A percentile compares a stretch with the other conserved stretches of the same genome.
Conservation (phyloP, 2,329 filamentous ascomycete genomes). For the Aspergillus tanneri region DNA sequence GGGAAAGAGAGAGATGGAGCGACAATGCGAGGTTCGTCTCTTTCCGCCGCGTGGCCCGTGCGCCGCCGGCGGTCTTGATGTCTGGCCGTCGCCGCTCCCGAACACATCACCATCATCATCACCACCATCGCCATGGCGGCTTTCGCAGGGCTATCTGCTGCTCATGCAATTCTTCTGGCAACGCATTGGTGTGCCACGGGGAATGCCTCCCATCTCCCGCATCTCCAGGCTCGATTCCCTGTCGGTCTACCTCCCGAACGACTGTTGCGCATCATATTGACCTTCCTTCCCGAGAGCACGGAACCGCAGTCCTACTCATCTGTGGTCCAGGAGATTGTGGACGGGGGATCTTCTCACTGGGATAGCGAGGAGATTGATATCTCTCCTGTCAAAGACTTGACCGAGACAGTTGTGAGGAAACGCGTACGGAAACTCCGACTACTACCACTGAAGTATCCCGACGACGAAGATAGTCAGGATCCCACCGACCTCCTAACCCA, state of each 20-base stretch:
- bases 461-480: constrained; percentile 45
- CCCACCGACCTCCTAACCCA: constrained; percentile 51
- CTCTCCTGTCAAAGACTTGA: constrained; percentile 49
- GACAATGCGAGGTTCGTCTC: constrained; percentile 29
- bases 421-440: constrained; percentile 54
- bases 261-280: constrained; percentile 59
- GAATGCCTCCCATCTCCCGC: constrained; percentile 53
- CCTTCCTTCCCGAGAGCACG: constrained; percentile 60
- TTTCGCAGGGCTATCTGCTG: constrained; percentile 48
- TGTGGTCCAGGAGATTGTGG: constrained; percentile 50
- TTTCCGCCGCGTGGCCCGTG: constrained; percentile 26
- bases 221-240: constrained; percentile 51
- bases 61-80: constrained; percentile 9
- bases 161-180: constrained; percentile 59
- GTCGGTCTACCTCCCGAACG: constrained; percentile 52
- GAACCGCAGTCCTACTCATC: constrained; percentile 52
- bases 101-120: constrained; percentile 28
- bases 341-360: constrained; percentile 26
- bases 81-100: constrained; percentile 19
- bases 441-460: constrained; percentile 48
- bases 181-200: constrained; percentile 56
- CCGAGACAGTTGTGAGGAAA: constrained; percentile 52
- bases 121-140: constrained; percentile 36
- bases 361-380: constrained; percentile 44
- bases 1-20: constrained; percentile 33